Evolutionary conservation across 441 rosid species (phyloP), one percentile per base, ranked within the genome.

Genomic region (Euphorbia schlechtendalii): DNA sequence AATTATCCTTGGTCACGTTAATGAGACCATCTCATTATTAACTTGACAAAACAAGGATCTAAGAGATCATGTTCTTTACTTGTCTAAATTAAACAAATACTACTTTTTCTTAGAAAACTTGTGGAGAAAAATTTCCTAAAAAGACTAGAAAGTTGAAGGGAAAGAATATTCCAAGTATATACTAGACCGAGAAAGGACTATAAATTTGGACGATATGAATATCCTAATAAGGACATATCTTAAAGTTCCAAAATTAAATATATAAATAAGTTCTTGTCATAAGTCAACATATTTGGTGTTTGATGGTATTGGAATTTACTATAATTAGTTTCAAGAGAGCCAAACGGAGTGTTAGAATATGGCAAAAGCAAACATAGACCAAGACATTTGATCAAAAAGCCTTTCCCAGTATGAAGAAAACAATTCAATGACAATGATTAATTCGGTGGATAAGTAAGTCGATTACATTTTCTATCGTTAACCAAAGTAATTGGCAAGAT

Each of bases 351-450:
- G 61, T 48, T 45, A 36, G 40, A 54, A 52, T 46, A 21, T 56
- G 61, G 41, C 40, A 60, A 36, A 59, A 61, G 30, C 63, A 63
- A 77, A 71, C 55, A 55, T 64, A 21, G 80, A 76, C 51, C 43
- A 67, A 21, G 80, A 76, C 81, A 52, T 63, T 61, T 64, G 74
- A 78, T 70, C 78, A 70, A 74, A 70, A 74, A 68, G 72, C 70
- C 74, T 72, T 68, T 30, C 78, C 69, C 68, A 14, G 34, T 67
- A 68, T 77, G 75, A 61, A 76, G 63, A 67, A 30, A 32, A 43
- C 49, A 43, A 43, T 43, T 43, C 12, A 43, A 43, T 43, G 49
- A 43, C 49, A 43, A 43, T 43, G 49, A 43, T 12, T 7, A 14
- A 58, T 52, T 25, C 21, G 52, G 38, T 32, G 38, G 36, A 51